phyloP scores from a whole-genome alignment of 352 stramenopile species.

The Globisporangium megalacanthum region DNA sequence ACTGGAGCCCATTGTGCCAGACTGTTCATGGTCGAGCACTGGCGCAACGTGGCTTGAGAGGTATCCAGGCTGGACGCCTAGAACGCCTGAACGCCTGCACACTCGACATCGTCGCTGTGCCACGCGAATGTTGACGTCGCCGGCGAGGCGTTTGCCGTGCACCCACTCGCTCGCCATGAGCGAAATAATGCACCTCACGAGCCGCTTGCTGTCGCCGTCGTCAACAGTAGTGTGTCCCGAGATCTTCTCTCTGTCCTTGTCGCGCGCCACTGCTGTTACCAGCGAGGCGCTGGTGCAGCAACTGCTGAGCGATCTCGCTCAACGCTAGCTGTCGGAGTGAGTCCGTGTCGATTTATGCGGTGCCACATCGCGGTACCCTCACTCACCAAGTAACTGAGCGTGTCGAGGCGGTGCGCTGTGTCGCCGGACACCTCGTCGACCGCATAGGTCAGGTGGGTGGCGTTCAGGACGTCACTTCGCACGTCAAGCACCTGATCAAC shows the following conservation, averaged over 20 bases:
- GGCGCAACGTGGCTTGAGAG: no score
- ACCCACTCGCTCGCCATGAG: constrained; percentile 51
- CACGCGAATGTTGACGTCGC: constrained; percentile 34
- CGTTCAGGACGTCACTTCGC: constrained; percentile 39
- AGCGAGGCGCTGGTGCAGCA: constrained; percentile 2
- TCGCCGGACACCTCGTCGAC: constrained; percentile 47
- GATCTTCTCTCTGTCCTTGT: no score
- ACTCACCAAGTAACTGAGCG: constrained; percentile 42
- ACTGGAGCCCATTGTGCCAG: no score
- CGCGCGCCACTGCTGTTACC: background rate
- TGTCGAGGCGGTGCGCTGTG: constrained; percentile 42
- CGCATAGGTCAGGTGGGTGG: constrained; percentile 47
- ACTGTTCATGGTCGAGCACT: no score
- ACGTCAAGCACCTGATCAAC: constrained; percentile 19
- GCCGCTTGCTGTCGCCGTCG: constrained; percentile 11
- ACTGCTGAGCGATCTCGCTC: constrained; percentile 17
- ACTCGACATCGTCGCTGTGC: constrained; percentile 25
- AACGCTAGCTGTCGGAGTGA: constrained; percentile 42
- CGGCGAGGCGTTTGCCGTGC: constrained; percentile 21
- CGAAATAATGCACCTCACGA: constrained; percentile 50
- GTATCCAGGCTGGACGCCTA: no score
- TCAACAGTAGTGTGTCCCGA: background rate
- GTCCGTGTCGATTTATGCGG: constrained; percentile 42
- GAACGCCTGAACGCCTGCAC: no score
- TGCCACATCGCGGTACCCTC: constrained; percentile 44